Evolutionary conservation across 2,329 filamentous ascomycete genomes (phyloP), one percentile per base, ranked within the genome.

Genomic region (Alternaria dauci): DNA sequence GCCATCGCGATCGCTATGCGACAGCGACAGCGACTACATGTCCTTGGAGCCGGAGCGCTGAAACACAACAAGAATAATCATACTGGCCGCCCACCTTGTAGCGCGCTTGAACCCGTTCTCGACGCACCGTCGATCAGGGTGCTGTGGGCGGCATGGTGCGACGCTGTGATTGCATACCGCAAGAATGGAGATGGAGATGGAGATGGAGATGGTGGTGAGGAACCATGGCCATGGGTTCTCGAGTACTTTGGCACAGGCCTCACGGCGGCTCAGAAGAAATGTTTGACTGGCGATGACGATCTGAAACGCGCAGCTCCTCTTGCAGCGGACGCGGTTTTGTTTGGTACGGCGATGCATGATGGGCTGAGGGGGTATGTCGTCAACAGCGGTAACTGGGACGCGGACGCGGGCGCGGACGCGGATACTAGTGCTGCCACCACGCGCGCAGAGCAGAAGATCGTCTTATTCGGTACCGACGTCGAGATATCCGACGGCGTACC

Each of bases 71-170:
- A 26, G 12, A 12, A 28, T 4, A 16, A 28, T 7, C 5, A 28
- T 47, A 30, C 25, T 32, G 25, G 7, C 43, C 43, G 28, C 25
- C 43, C 43, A 20, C 1, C 23, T 8, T 11, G 5, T 8, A 25
- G 42, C 42, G 8, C 38, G 9, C 59, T 62, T 6, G 56, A 36
- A 2, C 42, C 65, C 14, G 12, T 42, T 8, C 39, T 25, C 39
- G 38, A 46, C 4, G 59, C 59, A 20, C 4, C 26, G 6, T 26
- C 18, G 11, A 63, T 73, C 7, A 56, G 58, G 16, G 44, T 75
- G n/a, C 59, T 72, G 4, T 78, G 74, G 73, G 48, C 62, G 18
- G 76, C 74, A 23, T 78, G 75, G 75, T 76, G 74, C 54, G 75
- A 78, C 55, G 51, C 58, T 6, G 47, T 70, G 11, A 55, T 72